A percentile compares a stretch with the other conserved stretches of the same genome.
Evolutionary conservation across 2,329 filamentous ascomycete genomes (phyloP).

Genomic region (Neoascochyta sp.): DNA sequence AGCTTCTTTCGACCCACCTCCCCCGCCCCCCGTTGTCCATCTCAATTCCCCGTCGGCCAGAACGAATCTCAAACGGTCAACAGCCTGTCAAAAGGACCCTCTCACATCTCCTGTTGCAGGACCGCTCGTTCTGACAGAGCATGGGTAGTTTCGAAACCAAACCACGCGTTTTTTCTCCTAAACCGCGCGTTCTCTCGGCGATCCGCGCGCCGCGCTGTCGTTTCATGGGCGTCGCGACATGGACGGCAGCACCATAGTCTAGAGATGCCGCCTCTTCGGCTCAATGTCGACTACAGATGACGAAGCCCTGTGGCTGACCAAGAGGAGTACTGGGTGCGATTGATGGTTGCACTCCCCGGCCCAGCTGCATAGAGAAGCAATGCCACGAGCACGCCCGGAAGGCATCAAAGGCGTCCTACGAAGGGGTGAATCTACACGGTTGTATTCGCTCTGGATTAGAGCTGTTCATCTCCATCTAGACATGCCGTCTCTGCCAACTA

Average conservation of each 20-base stretch:
- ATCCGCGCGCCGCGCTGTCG: conserved; percentile 8
- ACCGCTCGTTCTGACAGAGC: conserved; percentile 1
- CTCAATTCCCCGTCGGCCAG: conserved; percentile 1
- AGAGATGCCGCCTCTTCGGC: too few species aligned
- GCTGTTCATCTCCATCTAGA: too few species aligned
- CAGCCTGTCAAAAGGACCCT: conserved; percentile 3
- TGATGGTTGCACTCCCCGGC: too few species aligned
- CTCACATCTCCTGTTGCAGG: conserved; percentile 11
- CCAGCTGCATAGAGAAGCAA: too few species aligned
- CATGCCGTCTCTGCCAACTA: too few species aligned
- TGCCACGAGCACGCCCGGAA: too few species aligned
- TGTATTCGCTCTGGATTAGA: too few species aligned
- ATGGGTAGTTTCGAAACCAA: conserved; percentile 22
- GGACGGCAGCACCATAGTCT: conserved; percentile 3
- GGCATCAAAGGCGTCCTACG: too few species aligned
- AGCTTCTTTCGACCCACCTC: conserved; percentile 7
- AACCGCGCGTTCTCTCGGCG: conserved; percentile 5
- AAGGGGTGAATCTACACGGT: too few species aligned
- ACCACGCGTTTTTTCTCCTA: conserved; percentile 13
- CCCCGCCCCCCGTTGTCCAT: not conserved
- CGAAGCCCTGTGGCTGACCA: conserved; percentile 4
- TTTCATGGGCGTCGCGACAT: conserved; percentile 11
- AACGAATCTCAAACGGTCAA: conserved; percentile 1
- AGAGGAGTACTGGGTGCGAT: not conserved
- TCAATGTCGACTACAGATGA: conserved; percentile 1